Evolutionary conservation across 768 basidiomycete species (phyloP), one percentile per base, ranked within the genome.

Genomic region (Tricholoma flavovirens): DNA sequence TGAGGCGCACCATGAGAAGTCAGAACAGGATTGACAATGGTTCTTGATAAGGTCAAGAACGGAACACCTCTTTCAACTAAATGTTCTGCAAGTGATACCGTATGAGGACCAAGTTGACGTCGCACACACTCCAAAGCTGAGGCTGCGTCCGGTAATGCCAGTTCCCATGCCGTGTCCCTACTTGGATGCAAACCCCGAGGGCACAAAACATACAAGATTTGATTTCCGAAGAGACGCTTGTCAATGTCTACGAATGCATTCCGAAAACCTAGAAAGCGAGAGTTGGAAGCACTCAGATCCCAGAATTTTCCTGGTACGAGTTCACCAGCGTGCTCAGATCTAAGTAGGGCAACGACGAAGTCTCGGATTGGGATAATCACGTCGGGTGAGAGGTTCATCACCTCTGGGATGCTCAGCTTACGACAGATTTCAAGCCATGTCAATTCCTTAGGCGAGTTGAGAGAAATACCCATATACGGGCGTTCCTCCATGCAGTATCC

Each of bases 101-200:
- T 29, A 12, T 48, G 26, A 48, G 46, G 46, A 29, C 26, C 26
- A 24, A 48, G 46, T 4, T 12, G 15, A 48, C 26, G n/a, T 29
- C 26, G 46, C 26, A 51, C 50, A 51, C 50, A 51, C 17, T 51
- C 50, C 50, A 51, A 40, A 36, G 32, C 50, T n/a, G 38, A 51
- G 24, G 50, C 33, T 22, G 50, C 50, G 36, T 51, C 50, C 33
- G 50, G 24, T 35, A 51, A 8, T 36, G 50, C 50, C 17, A 51
- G 17, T 15, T 51, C 32, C 50, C 50, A 51, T 51, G 50, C 21
- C 10, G 26, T 48, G 26, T 48, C 26, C 15, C 46, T 26, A 48
- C 46, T 48, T n/a, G 46, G 46, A 48, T 48, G 46, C 17, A 51
- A 22, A 51, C 24, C 24, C 14, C 21, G 15, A 8, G 33, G 33